phyloP scores from a whole-genome alignment of 2,329 filamentous ascomycete species.

The Sclerotinia glacialis region DNA sequence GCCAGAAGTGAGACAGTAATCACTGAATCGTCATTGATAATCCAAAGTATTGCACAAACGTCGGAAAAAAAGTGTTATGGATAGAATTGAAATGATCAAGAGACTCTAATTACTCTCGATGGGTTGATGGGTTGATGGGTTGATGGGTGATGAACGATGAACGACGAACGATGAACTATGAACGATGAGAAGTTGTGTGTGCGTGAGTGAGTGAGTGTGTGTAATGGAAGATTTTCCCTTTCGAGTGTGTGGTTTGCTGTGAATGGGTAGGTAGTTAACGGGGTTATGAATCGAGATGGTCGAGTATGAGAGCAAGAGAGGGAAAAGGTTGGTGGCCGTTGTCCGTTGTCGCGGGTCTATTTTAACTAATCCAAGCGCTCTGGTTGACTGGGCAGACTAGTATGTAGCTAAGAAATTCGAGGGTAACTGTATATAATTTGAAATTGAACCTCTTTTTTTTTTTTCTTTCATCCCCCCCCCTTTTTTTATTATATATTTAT shows the following conservation, averaged over 20 bases:
- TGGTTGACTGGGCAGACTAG: not conserved
- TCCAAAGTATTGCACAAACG: not conserved
- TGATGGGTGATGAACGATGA: not conserved
- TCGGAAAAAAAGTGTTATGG: not conserved
- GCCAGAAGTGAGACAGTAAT: constrained; percentile 12
- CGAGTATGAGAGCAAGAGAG: constrained; percentile 1
- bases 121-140: not conserved
- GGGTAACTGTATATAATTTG: too few relatives aligned
- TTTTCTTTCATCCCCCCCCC: too few relatives aligned
- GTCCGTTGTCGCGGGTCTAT: constrained; percentile 16
- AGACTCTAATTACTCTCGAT: constrained; percentile 4
- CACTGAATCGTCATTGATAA: constrained; percentile 18
- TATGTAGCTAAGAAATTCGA: not conserved
- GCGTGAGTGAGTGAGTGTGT: not conserved
- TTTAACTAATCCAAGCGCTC: constrained; percentile 8
- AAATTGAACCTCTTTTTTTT: not conserved
- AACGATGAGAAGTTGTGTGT: not conserved
- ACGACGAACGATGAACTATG: not conserved
- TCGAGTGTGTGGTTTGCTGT: constrained; percentile 2
- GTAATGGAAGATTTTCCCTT: not conserved
- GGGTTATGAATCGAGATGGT: not conserved
- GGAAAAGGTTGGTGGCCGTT: constrained; percentile 12
- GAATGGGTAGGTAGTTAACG: not conserved
- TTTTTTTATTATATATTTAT: not conserved
- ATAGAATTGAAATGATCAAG: not conserved